Evolutionary conservation across 345 rosid species (phyloP).

Genomic region (Arabis hirsuta): DNA sequence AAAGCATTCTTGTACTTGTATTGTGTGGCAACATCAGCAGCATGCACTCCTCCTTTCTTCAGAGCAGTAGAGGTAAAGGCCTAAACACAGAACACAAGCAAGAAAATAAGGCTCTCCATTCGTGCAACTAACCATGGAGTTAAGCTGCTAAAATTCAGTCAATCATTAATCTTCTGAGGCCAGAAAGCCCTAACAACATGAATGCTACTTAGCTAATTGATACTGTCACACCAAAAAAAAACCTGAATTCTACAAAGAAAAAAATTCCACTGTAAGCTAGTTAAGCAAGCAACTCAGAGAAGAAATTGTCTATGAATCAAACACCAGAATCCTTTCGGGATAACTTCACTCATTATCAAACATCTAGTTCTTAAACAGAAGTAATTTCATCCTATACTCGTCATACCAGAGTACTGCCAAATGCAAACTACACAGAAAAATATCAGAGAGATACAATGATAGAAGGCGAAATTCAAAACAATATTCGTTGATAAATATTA

Average conservation of each 20-base stretch:
- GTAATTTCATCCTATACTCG: neutral
- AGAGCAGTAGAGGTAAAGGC: conserved; percentile 77
- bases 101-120: neutral
- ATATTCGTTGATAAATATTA: neutral
- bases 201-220: neutral
- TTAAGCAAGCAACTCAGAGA: too few species aligned
- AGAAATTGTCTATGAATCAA: too few species aligned
- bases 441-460: too few species aligned
- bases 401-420: neutral
- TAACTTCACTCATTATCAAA: neutral
- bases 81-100: conserved; percentile 47
- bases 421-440: neutral
- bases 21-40: conserved; percentile 75
- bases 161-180: neutral
- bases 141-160: neutral
- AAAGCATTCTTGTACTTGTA: conserved; percentile 76
- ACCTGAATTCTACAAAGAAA: neutral
- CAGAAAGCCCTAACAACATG: neutral
- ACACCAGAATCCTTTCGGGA: too few species aligned
- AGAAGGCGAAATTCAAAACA: neutral
- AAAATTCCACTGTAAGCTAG: neutral
- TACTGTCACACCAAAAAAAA: neutral
- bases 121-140: neutral
- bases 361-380: neutral
- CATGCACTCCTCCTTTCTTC: conserved; percentile 78